phyloP scores from a whole-genome alignment of 805 yeast genomes.

The Cyberlindnera saturnus region DNA sequence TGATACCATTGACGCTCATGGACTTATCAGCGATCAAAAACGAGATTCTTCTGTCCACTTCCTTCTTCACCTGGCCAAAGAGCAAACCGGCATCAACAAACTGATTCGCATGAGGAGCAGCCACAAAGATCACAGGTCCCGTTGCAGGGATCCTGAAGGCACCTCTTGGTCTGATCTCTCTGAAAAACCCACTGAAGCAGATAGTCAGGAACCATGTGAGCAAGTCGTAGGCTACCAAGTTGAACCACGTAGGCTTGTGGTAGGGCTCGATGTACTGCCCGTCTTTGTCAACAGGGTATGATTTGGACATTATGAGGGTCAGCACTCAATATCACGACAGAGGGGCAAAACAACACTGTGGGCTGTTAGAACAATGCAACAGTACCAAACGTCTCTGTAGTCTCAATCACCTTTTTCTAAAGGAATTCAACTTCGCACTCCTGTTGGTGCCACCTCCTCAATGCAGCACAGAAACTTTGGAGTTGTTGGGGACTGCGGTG shows the following conservation, averaged over 20 bases:
- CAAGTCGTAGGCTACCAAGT: conserved; percentile 29
- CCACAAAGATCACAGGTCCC: conserved; percentile 89
- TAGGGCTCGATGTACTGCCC: neutral
- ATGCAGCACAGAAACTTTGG: neutral
- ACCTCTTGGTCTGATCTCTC: conserved; percentile 87
- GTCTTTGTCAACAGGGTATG: neutral
- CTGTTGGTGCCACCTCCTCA: too few species aligned
- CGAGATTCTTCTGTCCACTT: conserved; percentile 62
- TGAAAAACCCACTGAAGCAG: conserved; percentile 65
- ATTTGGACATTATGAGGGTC: neutral
- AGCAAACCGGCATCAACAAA: conserved; percentile 76
- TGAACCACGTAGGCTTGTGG: conserved; percentile 1
- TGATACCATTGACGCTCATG: conserved; percentile 58
- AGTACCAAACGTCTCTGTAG: too few species aligned
- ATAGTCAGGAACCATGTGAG: conserved; percentile 42
- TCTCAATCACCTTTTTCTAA: too few species aligned
- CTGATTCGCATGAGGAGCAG: conserved; percentile 97
- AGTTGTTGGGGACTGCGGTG: neutral
- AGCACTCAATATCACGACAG: too few species aligned
- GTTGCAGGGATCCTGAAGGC: conserved; percentile 62
- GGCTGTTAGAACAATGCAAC: too few species aligned
- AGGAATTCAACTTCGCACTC: too few species aligned
- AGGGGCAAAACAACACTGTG: too few species aligned
- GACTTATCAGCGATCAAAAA: conserved; percentile 85
- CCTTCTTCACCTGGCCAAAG: conserved; percentile 70